Conservation (phyloP, 768 basidiomycete genomes). For the Psilocybe subaeruginosa region DNA sequence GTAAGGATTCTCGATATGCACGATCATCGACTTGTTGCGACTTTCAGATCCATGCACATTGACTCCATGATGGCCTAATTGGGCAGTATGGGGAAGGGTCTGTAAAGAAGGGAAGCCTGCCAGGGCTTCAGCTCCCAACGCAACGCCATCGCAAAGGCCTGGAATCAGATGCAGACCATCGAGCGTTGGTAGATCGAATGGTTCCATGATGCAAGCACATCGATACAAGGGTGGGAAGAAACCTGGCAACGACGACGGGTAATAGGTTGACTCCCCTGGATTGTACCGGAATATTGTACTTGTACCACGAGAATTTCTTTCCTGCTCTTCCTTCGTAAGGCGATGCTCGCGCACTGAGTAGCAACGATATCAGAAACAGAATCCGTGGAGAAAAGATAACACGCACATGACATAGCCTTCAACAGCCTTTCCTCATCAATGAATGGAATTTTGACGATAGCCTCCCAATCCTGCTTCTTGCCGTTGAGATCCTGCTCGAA, state of each 20-base stretch:
- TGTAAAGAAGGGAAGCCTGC: constrained; percentile 97
- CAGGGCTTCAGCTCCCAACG: constrained; percentile 81
- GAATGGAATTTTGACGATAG: constrained; percentile 98
- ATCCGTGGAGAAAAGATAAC: background rate
- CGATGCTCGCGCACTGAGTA: constrained; percentile 73
- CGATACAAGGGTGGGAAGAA: constrained; percentile 90
- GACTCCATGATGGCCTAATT: constrained; percentile 84
- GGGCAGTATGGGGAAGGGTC: constrained; percentile 79
- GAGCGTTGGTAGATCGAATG: constrained; percentile 88
- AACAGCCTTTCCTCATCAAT: constrained; percentile 83
- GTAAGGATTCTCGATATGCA: constrained; percentile 78
- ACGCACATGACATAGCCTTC: constrained; percentile 79
- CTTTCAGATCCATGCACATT: constrained; percentile 93
- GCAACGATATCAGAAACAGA: background rate
- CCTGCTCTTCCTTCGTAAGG: constrained; percentile 73
- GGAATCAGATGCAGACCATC: constrained; percentile 83
- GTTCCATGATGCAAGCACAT: constrained; percentile 78
- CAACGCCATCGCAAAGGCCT: constrained; percentile 88
- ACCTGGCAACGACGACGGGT: constrained; percentile 91
- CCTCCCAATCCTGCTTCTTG: constrained; percentile 99
- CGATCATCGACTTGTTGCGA: constrained; percentile 91
- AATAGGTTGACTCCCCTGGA: constrained; percentile 61
- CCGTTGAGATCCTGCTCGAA: constrained; percentile 96
- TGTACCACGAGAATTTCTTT: constrained; percentile 77
- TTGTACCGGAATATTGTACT: constrained; percentile 81